A percentile compares a stretch with the other conserved stretches of the same genome.
These are phyloP conservation scores for Echium plantagineum DNA, from an alignment of 257 asterid species.

Conservation along the genomic window DNA sequence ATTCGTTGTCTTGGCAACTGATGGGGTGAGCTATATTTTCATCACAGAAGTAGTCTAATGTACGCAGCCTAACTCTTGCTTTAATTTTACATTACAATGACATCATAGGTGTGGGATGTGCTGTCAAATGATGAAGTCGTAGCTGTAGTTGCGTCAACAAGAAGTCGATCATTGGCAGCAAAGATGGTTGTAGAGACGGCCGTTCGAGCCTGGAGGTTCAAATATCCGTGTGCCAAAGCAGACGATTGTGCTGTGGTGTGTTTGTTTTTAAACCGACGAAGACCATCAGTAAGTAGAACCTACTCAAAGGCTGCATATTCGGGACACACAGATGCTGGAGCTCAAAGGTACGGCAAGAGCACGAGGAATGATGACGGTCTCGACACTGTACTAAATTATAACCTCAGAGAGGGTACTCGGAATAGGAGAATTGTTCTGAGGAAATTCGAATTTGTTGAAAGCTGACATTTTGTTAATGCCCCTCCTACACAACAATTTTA, in stretches of 20 bases:
- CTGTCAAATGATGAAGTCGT: constrained; percentile 58
- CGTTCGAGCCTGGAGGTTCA: constrained; percentile 54
- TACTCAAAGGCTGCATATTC: constrained; percentile 30
- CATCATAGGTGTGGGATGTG: constrained; percentile 77
- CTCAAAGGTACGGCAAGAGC: constrained; percentile 15
- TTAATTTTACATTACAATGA: not conserved
- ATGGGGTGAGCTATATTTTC: constrained; percentile 50
- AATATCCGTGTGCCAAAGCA: constrained; percentile 50
- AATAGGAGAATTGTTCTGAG: not conserved
- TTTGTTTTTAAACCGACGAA: constrained; percentile 50
- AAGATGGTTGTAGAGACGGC: constrained; percentile 49
- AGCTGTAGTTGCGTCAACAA: constrained; percentile 45
- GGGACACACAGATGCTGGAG: constrained; percentile 24
- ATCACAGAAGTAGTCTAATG: no score
- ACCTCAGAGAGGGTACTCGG: constrained; percentile 7
- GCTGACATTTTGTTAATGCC: not conserved
- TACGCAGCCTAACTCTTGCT: no score
- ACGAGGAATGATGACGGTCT: constrained; percentile 48
- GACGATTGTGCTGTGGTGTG: constrained; percentile 71
- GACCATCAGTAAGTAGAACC: constrained; percentile 37
- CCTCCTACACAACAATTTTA: no score
- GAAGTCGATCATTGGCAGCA: constrained; percentile 57
- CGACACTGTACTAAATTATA: constrained; percentile 55
- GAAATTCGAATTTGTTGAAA: constrained; percentile 3
- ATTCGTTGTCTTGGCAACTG: constrained; percentile 76